A percentile compares a stretch with the other conserved stretches of the same genome.
phyloP scores from a whole-genome alignment of 225 moss, liverwort and hornwort species.

The Sphagnum contortum region DNA sequence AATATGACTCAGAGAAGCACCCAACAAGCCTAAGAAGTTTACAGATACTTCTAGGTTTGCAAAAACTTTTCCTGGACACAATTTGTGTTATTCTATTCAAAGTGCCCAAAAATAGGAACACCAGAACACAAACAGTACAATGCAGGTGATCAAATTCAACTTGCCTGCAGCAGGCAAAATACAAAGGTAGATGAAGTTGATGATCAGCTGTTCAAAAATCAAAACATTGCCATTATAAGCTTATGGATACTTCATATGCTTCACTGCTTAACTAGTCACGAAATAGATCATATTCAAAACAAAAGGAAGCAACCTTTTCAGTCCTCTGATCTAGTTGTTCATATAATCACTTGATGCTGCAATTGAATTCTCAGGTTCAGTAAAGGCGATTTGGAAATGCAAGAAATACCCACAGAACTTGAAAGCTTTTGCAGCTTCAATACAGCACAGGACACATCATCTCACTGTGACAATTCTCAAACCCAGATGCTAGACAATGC shows the following conservation, averaged over 20 bases:
- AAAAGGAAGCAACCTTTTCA: constrained; percentile 2
- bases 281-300: constrained; percentile 7
- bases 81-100: background rate
- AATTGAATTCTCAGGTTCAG: background rate
- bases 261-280: background rate
- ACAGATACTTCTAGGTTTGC: background rate
- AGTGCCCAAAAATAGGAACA: too few species aligned
- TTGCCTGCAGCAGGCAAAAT: constrained; percentile 75
- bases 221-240: constrained; percentile 6
- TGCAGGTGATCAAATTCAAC: background rate
- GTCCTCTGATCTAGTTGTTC: constrained; percentile 1
- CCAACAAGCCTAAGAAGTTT: background rate
- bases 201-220: constrained; percentile 46
- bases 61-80: background rate
- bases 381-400: too few species aligned
- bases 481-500: background rate
- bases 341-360: constrained; percentile 1
- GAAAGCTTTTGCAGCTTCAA: too few species aligned
- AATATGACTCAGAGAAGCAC: constrained; percentile 3
- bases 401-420: too few species aligned
- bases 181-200: constrained; percentile 64
- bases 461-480: background rate
- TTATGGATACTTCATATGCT: background rate
- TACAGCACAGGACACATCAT: background rate
- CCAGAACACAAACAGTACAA: too few species aligned